Evolutionary conservation across 2,329 filamentous ascomycete species (phyloP).

Genomic region (Clarireedia monteithiana): DNA sequence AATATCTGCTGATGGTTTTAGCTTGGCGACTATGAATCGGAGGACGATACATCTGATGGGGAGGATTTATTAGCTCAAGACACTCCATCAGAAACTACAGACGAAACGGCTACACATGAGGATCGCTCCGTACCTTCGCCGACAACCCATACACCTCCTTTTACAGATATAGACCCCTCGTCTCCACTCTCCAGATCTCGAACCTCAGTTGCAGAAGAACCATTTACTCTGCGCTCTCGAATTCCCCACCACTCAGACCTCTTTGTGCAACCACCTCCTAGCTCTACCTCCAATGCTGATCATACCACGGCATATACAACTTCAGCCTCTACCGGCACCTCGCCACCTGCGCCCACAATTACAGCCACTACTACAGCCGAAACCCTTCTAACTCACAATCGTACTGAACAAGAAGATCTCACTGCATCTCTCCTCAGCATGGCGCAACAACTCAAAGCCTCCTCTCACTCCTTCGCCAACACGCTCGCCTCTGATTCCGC

Average conservation of each 20-base stretch:
- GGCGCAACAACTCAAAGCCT: slow-evolving; percentile 68
- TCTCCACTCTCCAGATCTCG: background rate
- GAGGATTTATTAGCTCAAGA: slow-evolving; percentile 51
- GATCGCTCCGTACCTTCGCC: slow-evolving; percentile 11
- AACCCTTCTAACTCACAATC: slow-evolving; percentile 66
- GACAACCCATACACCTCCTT: slow-evolving; percentile 6
- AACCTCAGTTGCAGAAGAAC: slow-evolving; percentile 2
- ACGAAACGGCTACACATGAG: slow-evolving; percentile 5
- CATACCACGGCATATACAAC: slow-evolving; percentile 18
- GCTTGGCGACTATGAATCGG: slow-evolving; percentile 17
- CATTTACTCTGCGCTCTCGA: slow-evolving; percentile 21
- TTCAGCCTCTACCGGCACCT: slow-evolving; percentile 39
- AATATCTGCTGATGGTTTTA: slow-evolving; percentile 7
- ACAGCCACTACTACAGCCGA: slow-evolving; percentile 55
- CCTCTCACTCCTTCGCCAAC: slow-evolving; percentile 62
- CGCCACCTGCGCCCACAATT: slow-evolving; percentile 40
- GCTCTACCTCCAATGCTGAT: background rate
- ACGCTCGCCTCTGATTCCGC: slow-evolving; percentile 67
- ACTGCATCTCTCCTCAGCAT: slow-evolving; percentile 76
- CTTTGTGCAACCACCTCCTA: background rate
- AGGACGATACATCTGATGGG: slow-evolving; percentile 36
- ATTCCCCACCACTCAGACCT: slow-evolving; percentile 8
- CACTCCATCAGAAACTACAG: slow-evolving; percentile 38
- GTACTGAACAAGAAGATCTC: slow-evolving; percentile 73
- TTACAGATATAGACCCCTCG: background rate